These are phyloP conservation scores for Kingdonia uniflora DNA, from an alignment of 164 flowering plant genomes.

Conservation along the genomic window DNA sequence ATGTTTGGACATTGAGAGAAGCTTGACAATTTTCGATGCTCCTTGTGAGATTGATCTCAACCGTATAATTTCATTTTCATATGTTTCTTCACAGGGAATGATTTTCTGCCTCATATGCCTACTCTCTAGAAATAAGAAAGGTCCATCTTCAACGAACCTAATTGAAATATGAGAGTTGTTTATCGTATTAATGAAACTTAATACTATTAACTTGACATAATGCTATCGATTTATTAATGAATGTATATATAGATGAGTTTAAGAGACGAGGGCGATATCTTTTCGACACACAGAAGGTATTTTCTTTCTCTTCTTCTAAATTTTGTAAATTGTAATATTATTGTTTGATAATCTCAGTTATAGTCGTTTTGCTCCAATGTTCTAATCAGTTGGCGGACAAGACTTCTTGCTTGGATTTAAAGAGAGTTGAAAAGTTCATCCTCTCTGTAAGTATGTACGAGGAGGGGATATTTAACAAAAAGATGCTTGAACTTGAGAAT, in stretches of 20 bases:
- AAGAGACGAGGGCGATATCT: constrained; percentile 38
- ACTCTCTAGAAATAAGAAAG: constrained; percentile 42
- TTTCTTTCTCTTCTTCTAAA: no score
- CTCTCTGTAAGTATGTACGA: no score
- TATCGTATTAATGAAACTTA: neutral
- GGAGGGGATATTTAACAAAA: no score
- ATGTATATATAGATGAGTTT: constrained; percentile 38
- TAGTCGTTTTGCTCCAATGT: neutral
- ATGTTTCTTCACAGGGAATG: constrained; percentile 50
- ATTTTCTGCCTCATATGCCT: constrained; percentile 52
- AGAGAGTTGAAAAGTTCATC: no score
- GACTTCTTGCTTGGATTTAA: constrained; percentile 26
- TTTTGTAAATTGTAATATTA: neutral
- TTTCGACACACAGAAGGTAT: constrained; percentile 27
- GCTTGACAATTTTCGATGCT: constrained; percentile 21
- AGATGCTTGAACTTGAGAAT: constrained; percentile 17
- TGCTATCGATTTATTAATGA: constrained; percentile 36
- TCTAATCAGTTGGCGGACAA: constrained; percentile 23
- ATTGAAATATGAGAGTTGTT: no score
- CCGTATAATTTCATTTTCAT: constrained; percentile 42
- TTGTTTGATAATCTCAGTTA: neutral
- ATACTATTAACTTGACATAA: constrained; percentile 16
- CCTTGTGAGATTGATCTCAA: constrained; percentile 29
- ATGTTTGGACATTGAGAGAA: constrained; percentile 41
- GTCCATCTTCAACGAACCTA: no score